These are phyloP conservation scores for Talaromyces thailandensis DNA, from an alignment of 495 filamentous ascomycete genomes.

Conservation along the genomic window DNA sequence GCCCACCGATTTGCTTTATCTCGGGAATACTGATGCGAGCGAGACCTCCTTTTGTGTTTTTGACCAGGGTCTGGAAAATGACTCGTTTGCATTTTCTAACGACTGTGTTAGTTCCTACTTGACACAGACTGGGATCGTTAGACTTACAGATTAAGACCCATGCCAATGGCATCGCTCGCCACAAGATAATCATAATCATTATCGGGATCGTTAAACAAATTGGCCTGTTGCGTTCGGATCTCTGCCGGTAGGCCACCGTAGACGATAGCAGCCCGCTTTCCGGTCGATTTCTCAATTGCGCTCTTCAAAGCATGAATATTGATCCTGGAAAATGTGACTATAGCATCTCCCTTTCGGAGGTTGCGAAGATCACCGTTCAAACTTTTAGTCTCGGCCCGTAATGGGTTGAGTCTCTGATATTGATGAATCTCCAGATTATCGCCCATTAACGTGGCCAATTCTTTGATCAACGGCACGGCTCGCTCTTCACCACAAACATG, in stretches of 20 bases:
- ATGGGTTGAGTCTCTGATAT: slow-evolving; percentile 74
- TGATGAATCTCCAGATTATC: slow-evolving; percentile 72
- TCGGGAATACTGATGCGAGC: slow-evolving; percentile 57
- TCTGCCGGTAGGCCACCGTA: slow-evolving; percentile 91
- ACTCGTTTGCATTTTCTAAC: slow-evolving; percentile 75
- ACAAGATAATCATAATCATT: slow-evolving; percentile 93
- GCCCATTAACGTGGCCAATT: slow-evolving; percentile 70
- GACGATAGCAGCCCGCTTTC: slow-evolving; percentile 76
- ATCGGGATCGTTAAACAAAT: slow-evolving; percentile 85
- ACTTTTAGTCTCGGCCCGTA: slow-evolving; percentile 55
- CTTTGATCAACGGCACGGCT: slow-evolving; percentile 66
- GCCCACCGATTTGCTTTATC: slow-evolving; percentile 89
- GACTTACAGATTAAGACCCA: slow-evolving; percentile 83
- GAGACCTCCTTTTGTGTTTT: slow-evolving; percentile 46
- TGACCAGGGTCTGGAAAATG: slow-evolving; percentile 71
- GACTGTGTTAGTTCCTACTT: not conserved
- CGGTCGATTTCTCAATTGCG: slow-evolving; percentile 67
- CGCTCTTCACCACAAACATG: slow-evolving; percentile 92
- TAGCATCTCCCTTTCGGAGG: slow-evolving; percentile 80
- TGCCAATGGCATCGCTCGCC: slow-evolving; percentile 93
- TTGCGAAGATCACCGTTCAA: slow-evolving; percentile 52
- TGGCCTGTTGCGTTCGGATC: slow-evolving; percentile 82
- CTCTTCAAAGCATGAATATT: slow-evolving; percentile 72
- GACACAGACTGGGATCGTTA: not conserved
- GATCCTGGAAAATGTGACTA: slow-evolving; percentile 77